Conservation (phyloP, 2,329 filamentous ascomycete species). For the Blastomyces percursus region DNA sequence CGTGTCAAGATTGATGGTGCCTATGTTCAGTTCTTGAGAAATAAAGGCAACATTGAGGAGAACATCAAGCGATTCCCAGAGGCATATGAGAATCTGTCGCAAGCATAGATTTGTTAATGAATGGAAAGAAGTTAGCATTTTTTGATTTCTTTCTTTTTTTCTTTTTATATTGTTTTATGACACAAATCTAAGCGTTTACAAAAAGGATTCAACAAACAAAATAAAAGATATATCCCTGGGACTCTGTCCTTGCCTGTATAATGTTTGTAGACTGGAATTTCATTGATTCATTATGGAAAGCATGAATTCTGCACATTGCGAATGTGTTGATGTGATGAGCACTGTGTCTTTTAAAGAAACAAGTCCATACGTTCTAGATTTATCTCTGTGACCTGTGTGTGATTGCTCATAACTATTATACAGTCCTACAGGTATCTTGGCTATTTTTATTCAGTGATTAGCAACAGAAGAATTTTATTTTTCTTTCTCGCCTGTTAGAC, state of each 20-base stretch:
- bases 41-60: conserved; percentile 71
- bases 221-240: background rate
- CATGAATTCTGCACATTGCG: background rate
- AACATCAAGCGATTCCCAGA: conserved; percentile 95
- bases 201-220: background rate
- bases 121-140: conserved; percentile 1
- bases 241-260: background rate
- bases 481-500: background rate
- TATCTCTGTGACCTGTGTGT: too few relatives aligned
- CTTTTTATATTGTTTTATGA: conserved; percentile 2
- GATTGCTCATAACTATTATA: background rate
- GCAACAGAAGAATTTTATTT: background rate
- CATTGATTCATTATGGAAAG: background rate
- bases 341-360: too few relatives aligned
- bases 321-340: background rate
- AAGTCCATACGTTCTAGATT: too few relatives aligned
- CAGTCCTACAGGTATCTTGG: background rate
- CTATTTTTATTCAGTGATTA: background rate
- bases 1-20: conserved; percentile 95
- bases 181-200: background rate
- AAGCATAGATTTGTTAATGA: conserved; percentile 31
- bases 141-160: background rate
- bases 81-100: conserved; percentile 49
- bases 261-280: background rate
- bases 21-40: conserved; percentile 98